A percentile compares a stretch with the other conserved stretches of the same genome.
Evolutionary conservation across 2,329 filamentous ascomycete genomes (phyloP).

Genomic region (Trichoderma sp.): DNA sequence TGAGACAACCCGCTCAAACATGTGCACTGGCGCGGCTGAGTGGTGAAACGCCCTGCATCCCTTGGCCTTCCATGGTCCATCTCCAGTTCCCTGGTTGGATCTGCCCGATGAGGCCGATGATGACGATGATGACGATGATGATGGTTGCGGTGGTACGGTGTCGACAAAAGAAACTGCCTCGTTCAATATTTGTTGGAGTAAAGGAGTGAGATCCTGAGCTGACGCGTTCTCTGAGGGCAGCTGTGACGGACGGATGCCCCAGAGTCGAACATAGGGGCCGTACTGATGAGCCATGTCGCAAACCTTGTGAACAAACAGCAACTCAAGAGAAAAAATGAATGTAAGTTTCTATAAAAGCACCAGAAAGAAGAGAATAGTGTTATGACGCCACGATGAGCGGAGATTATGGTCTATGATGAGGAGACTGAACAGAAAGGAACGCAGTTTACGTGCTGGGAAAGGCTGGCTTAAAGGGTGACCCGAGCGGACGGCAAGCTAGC

Average conservation of each 20-base stretch:
- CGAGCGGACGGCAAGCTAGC: neutral
- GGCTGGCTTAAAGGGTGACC: neutral
- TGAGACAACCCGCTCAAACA: conserved; percentile 52
- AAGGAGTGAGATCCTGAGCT: conserved; percentile 45
- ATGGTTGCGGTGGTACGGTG: conserved; percentile 40
- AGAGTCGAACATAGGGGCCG: conserved; percentile 53
- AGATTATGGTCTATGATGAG: neutral
- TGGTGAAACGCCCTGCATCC: conserved; percentile 48
- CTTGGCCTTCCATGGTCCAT: conserved; percentile 49
- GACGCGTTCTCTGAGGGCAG: conserved; percentile 44
- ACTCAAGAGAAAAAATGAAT: neutral
- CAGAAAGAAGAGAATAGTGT: neutral
- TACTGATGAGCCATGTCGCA: conserved; percentile 24
- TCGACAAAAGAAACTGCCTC: conserved; percentile 61
- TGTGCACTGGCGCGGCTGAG: conserved; percentile 51
- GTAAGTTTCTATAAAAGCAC: neutral
- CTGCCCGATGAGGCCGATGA: conserved; percentile 19
- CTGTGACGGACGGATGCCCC: conserved; percentile 49
- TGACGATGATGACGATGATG: conserved; percentile 22
- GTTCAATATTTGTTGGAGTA: conserved; percentile 53
- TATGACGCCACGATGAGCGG: neutral
- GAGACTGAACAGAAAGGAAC: neutral
- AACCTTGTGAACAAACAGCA: neutral
- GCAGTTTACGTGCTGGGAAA: neutral
- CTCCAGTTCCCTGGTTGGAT: neutral